Conservation (phyloP, 306 rosid genomes). For the Cucumis melo region DNA sequence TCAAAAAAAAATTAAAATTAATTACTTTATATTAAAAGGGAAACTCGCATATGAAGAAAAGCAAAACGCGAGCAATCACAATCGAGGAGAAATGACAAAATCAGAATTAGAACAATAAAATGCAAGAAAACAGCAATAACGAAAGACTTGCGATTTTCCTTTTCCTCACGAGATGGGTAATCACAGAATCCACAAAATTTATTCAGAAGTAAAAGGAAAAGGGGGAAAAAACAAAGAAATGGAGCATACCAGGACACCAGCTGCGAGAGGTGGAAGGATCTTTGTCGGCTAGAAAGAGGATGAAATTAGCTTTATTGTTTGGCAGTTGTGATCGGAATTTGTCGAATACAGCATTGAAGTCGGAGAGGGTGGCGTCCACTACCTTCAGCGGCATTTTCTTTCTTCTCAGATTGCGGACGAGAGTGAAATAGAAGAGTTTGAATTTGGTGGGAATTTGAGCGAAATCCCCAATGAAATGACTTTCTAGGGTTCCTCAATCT, state of each 20-base stretch:
- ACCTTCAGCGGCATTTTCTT: slow-evolving; percentile 42
- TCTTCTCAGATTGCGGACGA: slow-evolving; percentile 5
- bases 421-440: background rate
- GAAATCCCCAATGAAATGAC: background rate
- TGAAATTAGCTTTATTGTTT: slow-evolving; percentile 41
- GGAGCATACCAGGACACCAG: slow-evolving; percentile 70
- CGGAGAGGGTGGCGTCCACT: slow-evolving; percentile 44
- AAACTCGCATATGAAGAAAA: background rate
- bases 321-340: slow-evolving; percentile 54
- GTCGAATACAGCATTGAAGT: slow-evolving; percentile 41
- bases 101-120: background rate
- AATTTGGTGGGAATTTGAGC: background rate
- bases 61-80: background rate
- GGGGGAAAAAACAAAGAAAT: background rate
- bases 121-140: background rate
- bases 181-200: background rate
- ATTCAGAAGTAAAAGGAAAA: background rate
- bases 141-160: background rate
- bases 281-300: slow-evolving; percentile 74
- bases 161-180: background rate
- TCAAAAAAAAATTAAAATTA: background rate
- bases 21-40: background rate
- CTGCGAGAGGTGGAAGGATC: slow-evolving; percentile 77
- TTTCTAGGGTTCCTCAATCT: background rate
- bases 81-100: background rate